Evolutionary conservation across 2,329 filamentous ascomycete species (phyloP), one percentile per base, ranked within the genome.

Genomic region (Colletotrichum chlorophyti): DNA sequence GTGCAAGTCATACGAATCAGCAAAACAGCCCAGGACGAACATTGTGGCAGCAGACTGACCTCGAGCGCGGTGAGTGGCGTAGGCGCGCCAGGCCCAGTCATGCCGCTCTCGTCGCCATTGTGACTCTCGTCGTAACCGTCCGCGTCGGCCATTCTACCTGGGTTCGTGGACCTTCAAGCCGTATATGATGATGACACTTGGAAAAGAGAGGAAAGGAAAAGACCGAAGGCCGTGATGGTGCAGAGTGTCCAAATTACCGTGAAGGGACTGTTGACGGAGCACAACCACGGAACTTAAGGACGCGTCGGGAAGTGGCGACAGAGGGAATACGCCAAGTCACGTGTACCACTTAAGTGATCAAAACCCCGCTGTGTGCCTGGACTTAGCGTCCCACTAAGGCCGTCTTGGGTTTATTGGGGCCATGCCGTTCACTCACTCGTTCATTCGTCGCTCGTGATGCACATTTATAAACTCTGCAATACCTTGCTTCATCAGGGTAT

Each of bases 51-150:
- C n/a, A 10, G 3, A 62, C 82, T 64, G 81, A 96, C 94, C 83
- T 98, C 94, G 3, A 99, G 83, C 42, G 91, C 90, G 43, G 84
- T 81, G 24, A 99, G 83, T 42, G 94, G 93, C 53, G 93, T 97
- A 3, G 95, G 95, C n/a, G 95, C 95, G 64, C 95, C 95, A 57
- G 94, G 94, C 10, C 91, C 93, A 53, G 89, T 87, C 69, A 87
- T 83, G 61, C 87, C 84, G 66, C 83, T 83, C 59, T 96, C 92
- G 55, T 95, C 93, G 54, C 69, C 79, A 65, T 68, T 73, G 66
- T 87, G 85, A 55, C 83, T 83, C 61, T 89, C 88, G 64, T 96
- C 91, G 32, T 86, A 85, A 62, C 89, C 84, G 63, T 86, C 83
- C n/a, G 69, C 74, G 34, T 79, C 74, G 12, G 76, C 76, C 80